These are phyloP conservation scores for Globisporangium polare DNA, from an alignment of 352 stramenopile species.

Conservation along the genomic window DNA sequence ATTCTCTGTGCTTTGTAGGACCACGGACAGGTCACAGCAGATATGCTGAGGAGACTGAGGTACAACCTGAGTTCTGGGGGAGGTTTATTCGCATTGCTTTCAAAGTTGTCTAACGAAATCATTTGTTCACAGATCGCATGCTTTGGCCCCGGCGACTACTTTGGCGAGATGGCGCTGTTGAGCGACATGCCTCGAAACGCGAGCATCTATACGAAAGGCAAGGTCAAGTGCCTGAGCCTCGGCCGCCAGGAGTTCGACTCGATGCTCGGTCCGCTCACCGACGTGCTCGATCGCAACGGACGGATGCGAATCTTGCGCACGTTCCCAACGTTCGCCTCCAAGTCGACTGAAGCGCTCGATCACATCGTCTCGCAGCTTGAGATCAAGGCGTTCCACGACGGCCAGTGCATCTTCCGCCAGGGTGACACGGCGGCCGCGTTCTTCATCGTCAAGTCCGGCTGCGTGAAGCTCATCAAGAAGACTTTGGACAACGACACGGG, in stretches of 20 bases:
- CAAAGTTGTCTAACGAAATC: too few species aligned
- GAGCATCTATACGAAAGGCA: slow-evolving; percentile 57
- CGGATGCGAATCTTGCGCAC: slow-evolving; percentile 62
- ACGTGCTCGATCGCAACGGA: slow-evolving; percentile 71
- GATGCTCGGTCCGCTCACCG: slow-evolving; percentile 68
- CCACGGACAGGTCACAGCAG: slow-evolving; percentile 1
- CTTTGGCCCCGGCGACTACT: slow-evolving; percentile 79
- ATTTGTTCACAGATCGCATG: slow-evolving; percentile 53
- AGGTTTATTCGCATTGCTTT: too few species aligned
- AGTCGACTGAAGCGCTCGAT: slow-evolving; percentile 63
- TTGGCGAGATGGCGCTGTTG: slow-evolving; percentile 91
- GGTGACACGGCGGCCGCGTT: slow-evolving; percentile 53
- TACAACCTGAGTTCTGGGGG: too few species aligned
- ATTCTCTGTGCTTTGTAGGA: slow-evolving; percentile 6
- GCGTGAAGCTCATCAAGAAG: slow-evolving; percentile 66
- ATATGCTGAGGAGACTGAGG: slow-evolving; percentile 3
- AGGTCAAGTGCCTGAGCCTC: slow-evolving; percentile 68
- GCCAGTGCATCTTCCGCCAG: slow-evolving; percentile 55
- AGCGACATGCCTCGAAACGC: slow-evolving; percentile 83
- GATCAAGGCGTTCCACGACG: slow-evolving; percentile 72
- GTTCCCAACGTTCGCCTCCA: slow-evolving; percentile 47
- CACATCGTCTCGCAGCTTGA: slow-evolving; percentile 69
- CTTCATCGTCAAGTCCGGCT: slow-evolving; percentile 78
- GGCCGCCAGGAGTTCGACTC: slow-evolving; percentile 71
- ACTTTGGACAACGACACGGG: slow-evolving; percentile 25